Percentiles rank a stretch among this genome's conserved stretches.
These are phyloP conservation scores for Septoria petroselini DNA, from an alignment of 2,329 filamentous ascomycete genomes.

Conservation along the genomic window DNA sequence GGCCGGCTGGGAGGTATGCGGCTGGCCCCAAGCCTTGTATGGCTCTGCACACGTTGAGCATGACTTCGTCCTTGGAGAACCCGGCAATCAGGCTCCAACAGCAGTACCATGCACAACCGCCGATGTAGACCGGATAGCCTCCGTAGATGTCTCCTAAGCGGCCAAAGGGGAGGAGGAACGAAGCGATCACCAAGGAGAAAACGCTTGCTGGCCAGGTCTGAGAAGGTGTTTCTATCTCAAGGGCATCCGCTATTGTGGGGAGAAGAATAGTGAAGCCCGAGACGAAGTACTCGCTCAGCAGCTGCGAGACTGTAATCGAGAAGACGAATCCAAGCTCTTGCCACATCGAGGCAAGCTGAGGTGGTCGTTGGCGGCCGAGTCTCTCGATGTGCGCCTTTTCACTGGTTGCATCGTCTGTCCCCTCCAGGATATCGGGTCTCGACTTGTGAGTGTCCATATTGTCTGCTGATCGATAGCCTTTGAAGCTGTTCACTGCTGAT, in stretches of 20 bases:
- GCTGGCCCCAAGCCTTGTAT: slow-evolving; percentile 40
- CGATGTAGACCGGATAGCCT: slow-evolving; percentile 58
- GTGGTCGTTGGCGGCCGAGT: slow-evolving; percentile 61
- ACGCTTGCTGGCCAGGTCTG: slow-evolving; percentile 54
- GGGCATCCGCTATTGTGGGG: slow-evolving; percentile 59
- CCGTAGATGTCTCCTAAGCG: slow-evolving; percentile 58
- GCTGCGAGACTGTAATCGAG: slow-evolving; percentile 41
- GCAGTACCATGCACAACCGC: slow-evolving; percentile 51
- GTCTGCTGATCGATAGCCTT: too few species aligned
- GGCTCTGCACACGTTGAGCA: slow-evolving; percentile 39
- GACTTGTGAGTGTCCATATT: too few species aligned
- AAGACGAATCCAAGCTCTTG: slow-evolving; percentile 63
- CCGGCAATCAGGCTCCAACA: slow-evolving; percentile 37
- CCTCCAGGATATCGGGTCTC: too few species aligned
- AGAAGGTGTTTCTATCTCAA: slow-evolving; percentile 66
- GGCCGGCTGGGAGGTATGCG: slow-evolving; percentile 36
- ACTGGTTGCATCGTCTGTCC: too few species aligned
- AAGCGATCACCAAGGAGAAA: slow-evolving; percentile 50
- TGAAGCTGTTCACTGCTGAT: too few species aligned
- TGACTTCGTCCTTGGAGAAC: slow-evolving; percentile 35
- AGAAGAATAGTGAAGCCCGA: slow-evolving; percentile 70
- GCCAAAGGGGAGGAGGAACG: slow-evolving; percentile 50
- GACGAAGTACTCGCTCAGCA: slow-evolving; percentile 64
- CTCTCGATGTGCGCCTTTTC: slow-evolving; percentile 51
- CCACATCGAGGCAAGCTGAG: slow-evolving; percentile 52